A percentile compares a stretch with the other conserved stretches of the same genome.
These are phyloP conservation scores for Corynespora cassiicola DNA, from an alignment of 2,329 filamentous ascomycete genomes.

Conservation along the genomic window DNA sequence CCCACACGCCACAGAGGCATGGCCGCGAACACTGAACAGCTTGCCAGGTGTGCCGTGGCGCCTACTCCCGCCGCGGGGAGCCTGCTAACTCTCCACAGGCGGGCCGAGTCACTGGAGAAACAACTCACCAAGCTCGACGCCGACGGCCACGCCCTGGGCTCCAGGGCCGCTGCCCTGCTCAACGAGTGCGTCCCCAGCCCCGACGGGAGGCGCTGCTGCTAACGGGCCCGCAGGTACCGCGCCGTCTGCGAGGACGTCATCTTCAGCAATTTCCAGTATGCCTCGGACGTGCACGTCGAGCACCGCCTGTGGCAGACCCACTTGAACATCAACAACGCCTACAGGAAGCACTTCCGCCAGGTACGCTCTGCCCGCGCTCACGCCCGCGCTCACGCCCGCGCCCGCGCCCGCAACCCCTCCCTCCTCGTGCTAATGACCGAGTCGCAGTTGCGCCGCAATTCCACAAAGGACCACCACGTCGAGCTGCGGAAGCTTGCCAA, in stretches of 20 bases:
- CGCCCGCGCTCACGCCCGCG: too few species aligned
- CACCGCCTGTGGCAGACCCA: constrained; percentile 80
- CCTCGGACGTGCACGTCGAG: constrained; percentile 70
- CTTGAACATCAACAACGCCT: constrained; percentile 76
- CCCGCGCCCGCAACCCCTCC: neutral
- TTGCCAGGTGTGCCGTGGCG: constrained; percentile 56
- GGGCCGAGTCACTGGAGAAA: constrained; percentile 56
- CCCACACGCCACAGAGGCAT: constrained; percentile 38
- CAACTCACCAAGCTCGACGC: constrained; percentile 58
- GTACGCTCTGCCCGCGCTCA: too few species aligned
- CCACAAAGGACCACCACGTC: constrained; percentile 62
- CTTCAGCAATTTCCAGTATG: constrained; percentile 74
- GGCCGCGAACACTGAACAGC: constrained; percentile 57
- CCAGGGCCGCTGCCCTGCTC: constrained; percentile 55
- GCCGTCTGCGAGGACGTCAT: constrained; percentile 74
- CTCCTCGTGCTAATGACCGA: constrained; percentile 1
- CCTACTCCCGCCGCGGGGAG: constrained; percentile 1
- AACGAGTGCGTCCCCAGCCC: constrained; percentile 35
- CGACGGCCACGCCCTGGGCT: constrained; percentile 57
- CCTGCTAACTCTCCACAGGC: constrained; percentile 38
- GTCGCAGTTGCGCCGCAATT: neutral
- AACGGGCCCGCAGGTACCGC: constrained; percentile 65
- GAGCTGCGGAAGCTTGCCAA: constrained; percentile 80
- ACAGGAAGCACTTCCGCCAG: constrained; percentile 64
- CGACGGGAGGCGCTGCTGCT: constrained; percentile 12